Base-by-base conservation (phyloP, 495 filamentous ascomycete genomes). In the Mycothermus thermophilus region DNA sequence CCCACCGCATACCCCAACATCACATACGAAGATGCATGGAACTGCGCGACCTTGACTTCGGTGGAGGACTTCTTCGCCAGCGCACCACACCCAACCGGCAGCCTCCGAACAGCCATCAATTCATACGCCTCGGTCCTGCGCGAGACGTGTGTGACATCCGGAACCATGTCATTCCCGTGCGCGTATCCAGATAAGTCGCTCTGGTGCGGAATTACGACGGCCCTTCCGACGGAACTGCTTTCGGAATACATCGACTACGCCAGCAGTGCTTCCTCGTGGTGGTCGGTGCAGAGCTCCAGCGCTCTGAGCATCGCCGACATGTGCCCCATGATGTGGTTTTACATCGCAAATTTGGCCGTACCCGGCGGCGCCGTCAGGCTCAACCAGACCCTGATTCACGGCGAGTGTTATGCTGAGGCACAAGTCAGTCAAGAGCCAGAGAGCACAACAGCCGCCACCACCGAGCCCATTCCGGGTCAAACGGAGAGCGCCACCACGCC, bases 331-430 rank as follows among this genome's bases (percentile, higher is more conserved):
- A 9, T 35, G 16, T 28, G 33, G 24, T 35, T 20, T 13, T 0
- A 35, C 4, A 18, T 25, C 1, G 19, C 24, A 10, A 35, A 35
- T n/a, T 27, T 35, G 9, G 33, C 24, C 5, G 33, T 35, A 3
- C n/a, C 28, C 5, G 33, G 24, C 11, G 33, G 33, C 25, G n/a
- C 10, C 25, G 11, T 35, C 4, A 20, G 5, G 6, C 24, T 35
- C 16, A 35, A 35, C n/a, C 33, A 20, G 15, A 35, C 33, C 4
- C 33, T 35, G 17, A 35, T 35, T 25, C 13, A 35, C 25, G 10
- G 8, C 4, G 11, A 27, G 16, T 35, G 33, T 25, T 35, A 13
- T 14, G 33, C 33, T 17, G 33, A 51, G 36, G 38, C 49, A 19
- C n/a, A n/a, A n/a, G n/a, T n/a, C n/a, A n/a, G n/a, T n/a, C n/a